Base-by-base conservation (phyloP, 176 grass and related monocot genomes). In the Tillandsia fasciculata region DNA sequence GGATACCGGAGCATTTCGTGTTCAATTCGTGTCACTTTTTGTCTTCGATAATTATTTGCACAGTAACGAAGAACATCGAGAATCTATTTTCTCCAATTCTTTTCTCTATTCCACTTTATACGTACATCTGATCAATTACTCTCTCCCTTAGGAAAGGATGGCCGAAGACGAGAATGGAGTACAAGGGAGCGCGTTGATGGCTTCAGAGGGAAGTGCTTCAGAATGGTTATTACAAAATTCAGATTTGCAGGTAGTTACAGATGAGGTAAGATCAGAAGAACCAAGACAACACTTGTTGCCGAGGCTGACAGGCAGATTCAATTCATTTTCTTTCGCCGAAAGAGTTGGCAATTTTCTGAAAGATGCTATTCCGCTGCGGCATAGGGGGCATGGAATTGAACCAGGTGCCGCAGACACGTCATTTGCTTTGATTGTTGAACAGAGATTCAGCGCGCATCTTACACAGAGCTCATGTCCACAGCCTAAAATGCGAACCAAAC, bases 321-420 rank as follows among this genome's bases (percentile, higher is more conserved):
- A 48, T 14, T 80, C 70, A 1, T 51, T 47, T 13, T 80, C 73
- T 0, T 74, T 80, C 13, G 57, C 18, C 26, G 51, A 50, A 12
- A 74, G 26, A 33, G 73, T 48, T 0, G 85, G 64, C 13, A 70
- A 74, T 33, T 75, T 89, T 51, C 64, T 77, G 82, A 99, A 99
- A 18, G 89, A 75, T 67, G 79, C 51, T 51, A 99, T 86, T 52
- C 81, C 83, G 28, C 76, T 84, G 18, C 94, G 84, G 75, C 94
- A 99, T 63, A 99, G 82, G 52, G 94, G 94, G 71, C 94, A 99
- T n/a, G 94, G 89, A 68, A 99, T 83, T 49, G 63, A 70, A 66
- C 89, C 94, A 72, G 80, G 77, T 63, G 76, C 64, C 58, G 64
- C 64, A 1, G 84, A 70, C 20, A 70, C 50, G 51, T 90, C 89